Conservation (phyloP, 495 filamentous ascomycete genomes). For the Penicillium desertorum region DNA sequence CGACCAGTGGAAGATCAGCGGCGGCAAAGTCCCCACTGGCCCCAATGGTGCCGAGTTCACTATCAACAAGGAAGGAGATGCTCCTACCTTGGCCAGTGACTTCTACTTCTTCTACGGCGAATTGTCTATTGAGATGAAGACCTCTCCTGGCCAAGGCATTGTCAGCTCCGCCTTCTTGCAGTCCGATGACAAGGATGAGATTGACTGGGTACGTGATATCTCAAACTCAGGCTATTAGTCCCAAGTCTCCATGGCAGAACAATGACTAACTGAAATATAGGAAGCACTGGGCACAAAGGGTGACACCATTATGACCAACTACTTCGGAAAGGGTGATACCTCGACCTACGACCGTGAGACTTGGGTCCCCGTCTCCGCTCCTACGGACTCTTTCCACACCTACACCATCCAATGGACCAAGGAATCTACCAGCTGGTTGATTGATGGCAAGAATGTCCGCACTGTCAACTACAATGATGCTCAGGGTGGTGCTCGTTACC, state of each 20-base stretch:
- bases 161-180: constrained; percentile 80
- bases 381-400: constrained; percentile 71
- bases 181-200: constrained; percentile 91
- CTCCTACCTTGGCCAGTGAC: constrained; percentile 69
- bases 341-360: constrained; percentile 72
- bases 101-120: constrained; percentile 80
- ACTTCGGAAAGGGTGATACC: constrained; percentile 90
- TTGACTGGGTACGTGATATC: constrained; percentile 73
- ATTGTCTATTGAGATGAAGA: constrained; percentile 69
- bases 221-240: not conserved
- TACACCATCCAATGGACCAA: constrained; percentile 86
- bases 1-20: constrained; percentile 61
- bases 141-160: constrained; percentile 70
- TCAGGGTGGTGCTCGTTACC: constrained; percentile 71
- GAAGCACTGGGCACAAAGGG: constrained; percentile 60
- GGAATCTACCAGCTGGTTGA: constrained; percentile 70
- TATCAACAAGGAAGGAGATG: constrained; percentile 66
- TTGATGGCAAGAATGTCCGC: constrained; percentile 72
- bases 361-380: constrained; percentile 55
- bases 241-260: not conserved
- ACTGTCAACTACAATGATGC: constrained; percentile 59
- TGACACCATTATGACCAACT: constrained; percentile 79
- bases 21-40: constrained; percentile 49
- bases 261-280: constrained; percentile 22
- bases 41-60: constrained; percentile 67